These are phyloP conservation scores for Prunus armeniaca DNA, from an alignment of 306 rosid genomes.

Conservation along the genomic window DNA sequence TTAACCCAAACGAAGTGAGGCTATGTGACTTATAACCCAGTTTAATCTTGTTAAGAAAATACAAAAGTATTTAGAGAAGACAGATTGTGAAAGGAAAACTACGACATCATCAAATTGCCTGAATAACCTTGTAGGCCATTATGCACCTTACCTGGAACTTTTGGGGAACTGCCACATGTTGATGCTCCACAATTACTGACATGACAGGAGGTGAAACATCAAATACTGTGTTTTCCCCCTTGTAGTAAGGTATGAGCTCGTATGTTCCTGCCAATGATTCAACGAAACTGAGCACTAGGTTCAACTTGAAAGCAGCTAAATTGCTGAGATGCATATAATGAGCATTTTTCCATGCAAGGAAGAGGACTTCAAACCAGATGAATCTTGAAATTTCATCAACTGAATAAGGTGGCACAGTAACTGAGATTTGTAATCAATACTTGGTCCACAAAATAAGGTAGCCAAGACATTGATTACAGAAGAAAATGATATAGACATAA, in stretches of 20 bases:
- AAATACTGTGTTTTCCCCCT: constrained; percentile 95
- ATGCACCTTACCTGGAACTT: constrained; percentile 75
- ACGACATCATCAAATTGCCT: not conserved
- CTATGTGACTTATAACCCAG: not conserved
- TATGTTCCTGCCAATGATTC: constrained; percentile 60
- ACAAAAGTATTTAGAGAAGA: not conserved
- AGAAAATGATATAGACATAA: not conserved
- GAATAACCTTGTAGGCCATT: not conserved
- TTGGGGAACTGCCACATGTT: constrained; percentile 68
- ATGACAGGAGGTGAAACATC: constrained; percentile 86
- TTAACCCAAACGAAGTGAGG: not conserved
- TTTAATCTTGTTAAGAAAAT: not conserved
- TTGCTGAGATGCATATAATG: constrained; percentile 17
- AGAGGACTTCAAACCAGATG: not conserved
- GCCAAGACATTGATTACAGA: not conserved
- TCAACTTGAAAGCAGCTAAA: not conserved
- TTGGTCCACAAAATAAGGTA: not conserved
- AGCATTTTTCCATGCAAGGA: constrained; percentile 19
- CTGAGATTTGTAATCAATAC: not conserved
- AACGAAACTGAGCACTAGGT: constrained; percentile 15
- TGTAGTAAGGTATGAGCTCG: constrained; percentile 88
- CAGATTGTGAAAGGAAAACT: not conserved
- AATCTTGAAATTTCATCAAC: constrained; percentile 19
- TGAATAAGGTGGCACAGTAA: constrained; percentile 1
- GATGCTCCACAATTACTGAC: constrained; percentile 73